Conservation (phyloP, 768 basidiomycete genomes). For the Imleria badia region DNA sequence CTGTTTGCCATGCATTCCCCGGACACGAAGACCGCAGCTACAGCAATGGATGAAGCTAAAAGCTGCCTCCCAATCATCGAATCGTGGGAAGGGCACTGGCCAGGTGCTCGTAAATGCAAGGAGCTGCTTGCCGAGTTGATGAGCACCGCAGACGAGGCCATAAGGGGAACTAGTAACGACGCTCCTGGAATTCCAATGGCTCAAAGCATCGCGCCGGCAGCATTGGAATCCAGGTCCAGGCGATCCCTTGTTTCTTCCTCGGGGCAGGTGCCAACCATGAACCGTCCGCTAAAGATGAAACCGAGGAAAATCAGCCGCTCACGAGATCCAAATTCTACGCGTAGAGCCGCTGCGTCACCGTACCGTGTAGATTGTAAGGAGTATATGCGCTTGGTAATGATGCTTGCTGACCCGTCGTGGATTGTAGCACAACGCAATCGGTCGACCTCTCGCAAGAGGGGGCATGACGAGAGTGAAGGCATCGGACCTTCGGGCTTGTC, state of each 20-base stretch:
- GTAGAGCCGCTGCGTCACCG: constrained; percentile 59
- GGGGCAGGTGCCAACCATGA: constrained; percentile 43
- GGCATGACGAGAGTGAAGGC: constrained; percentile 62
- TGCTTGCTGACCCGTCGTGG: constrained; percentile 17
- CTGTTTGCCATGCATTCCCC: constrained; percentile 83
- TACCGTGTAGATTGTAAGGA: constrained; percentile 65
- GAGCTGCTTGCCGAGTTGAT: constrained; percentile 72
- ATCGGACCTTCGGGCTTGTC: constrained; percentile 41
- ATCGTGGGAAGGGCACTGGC: constrained; percentile 85
- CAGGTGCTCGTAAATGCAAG: constrained; percentile 84
- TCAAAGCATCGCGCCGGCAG: constrained; percentile 32
- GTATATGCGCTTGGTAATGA: neutral
- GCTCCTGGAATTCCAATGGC: constrained; percentile 24
- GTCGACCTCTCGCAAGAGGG: constrained; percentile 74
- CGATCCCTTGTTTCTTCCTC: constrained; percentile 51
- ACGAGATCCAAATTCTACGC: constrained; percentile 52
- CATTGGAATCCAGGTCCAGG: constrained; percentile 54
- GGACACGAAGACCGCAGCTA: constrained; percentile 59
- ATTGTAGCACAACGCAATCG: constrained; percentile 61
- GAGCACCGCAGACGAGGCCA: constrained; percentile 68
- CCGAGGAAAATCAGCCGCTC: constrained; percentile 57
- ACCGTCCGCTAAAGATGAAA: constrained; percentile 50
- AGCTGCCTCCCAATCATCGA: constrained; percentile 69
- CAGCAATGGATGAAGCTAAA: constrained; percentile 82
- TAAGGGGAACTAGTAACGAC: constrained; percentile 35